These are phyloP conservation scores for Paramecium sexaurelia DNA, from an alignment of 73 alveolate species.

Conservation along the genomic window DNA sequence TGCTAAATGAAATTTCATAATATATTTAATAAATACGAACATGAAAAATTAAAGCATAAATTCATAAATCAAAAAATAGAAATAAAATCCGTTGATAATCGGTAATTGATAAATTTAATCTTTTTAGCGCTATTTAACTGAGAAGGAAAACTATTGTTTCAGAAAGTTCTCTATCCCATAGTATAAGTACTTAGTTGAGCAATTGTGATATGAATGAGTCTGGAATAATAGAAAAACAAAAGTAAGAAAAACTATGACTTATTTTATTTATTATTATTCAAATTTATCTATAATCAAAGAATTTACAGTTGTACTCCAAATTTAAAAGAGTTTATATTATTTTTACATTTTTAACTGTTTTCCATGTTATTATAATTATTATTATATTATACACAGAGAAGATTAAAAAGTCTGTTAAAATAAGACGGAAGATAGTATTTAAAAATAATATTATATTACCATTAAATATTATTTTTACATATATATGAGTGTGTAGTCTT, in stretches of 20 bases:
- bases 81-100: slow-evolving; percentile 9
- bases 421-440: neutral
- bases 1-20: neutral
- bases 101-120: neutral
- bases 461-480: neutral
- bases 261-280: neutral
- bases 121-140: neutral
- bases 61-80: neutral
- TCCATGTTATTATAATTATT: neutral
- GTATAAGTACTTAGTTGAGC: neutral
- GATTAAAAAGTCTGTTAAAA: neutral
- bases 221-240: neutral
- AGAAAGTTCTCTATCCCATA: neutral
- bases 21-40: slow-evolving; percentile 15
- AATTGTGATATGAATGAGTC: neutral
- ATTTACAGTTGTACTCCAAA: too few relatives aligned
- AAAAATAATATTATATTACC: neutral
- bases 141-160: neutral
- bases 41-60: neutral
- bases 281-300: too few relatives aligned
- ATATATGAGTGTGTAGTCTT: neutral
- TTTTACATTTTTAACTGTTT: neutral
- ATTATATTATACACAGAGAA: neutral
- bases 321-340: neutral
- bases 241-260: neutral